A percentile compares a stretch with the other conserved stretches of the same genome.
These are phyloP conservation scores for Thelonectria discophora DNA, from an alignment of 2,329 filamentous ascomycete genomes.

Conservation along the genomic window DNA sequence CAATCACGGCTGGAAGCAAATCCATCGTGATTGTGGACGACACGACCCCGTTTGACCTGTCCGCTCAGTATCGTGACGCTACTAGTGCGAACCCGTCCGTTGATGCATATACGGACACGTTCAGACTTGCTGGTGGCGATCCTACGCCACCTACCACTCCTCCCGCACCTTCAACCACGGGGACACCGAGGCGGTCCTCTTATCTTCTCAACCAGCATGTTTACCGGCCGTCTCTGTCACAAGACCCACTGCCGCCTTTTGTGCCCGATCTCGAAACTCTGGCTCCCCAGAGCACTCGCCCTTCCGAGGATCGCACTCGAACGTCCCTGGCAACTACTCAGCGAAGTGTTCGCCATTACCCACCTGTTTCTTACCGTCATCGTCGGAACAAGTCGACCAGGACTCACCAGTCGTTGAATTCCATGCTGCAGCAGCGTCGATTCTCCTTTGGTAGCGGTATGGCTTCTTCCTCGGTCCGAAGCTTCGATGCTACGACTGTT, in stretches of 20 bases:
- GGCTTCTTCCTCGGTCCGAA: slow-evolving; percentile 61
- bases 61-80: slow-evolving; percentile 59
- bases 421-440: slow-evolving; percentile 63
- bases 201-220: slow-evolving; percentile 61
- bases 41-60: slow-evolving; percentile 61
- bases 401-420: slow-evolving; percentile 60
- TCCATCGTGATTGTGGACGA: slow-evolving; percentile 89
- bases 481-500: slow-evolving; percentile 66
- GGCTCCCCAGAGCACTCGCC: slow-evolving; percentile 39
- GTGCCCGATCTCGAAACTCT: slow-evolving; percentile 57
- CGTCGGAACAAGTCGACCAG: slow-evolving; percentile 57
- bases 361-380: slow-evolving; percentile 50
- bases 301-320: slow-evolving; percentile 47
- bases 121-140: slow-evolving; percentile 58
- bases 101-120: slow-evolving; percentile 63
- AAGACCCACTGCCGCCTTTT: slow-evolving; percentile 57
- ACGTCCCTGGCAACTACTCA: slow-evolving; percentile 44
- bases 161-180: slow-evolving; percentile 51
- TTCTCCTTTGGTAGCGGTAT: slow-evolving; percentile 69
- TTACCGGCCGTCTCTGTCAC: slow-evolving; percentile 47
- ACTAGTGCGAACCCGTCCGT: slow-evolving; percentile 56
- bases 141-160: slow-evolving; percentile 71
- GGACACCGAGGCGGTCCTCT: slow-evolving; percentile 64
- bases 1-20: slow-evolving; percentile 81
- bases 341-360: slow-evolving; percentile 39